Conservation (phyloP, 177 flowering plant genomes). For the Tripterygium wilfordii region DNA sequence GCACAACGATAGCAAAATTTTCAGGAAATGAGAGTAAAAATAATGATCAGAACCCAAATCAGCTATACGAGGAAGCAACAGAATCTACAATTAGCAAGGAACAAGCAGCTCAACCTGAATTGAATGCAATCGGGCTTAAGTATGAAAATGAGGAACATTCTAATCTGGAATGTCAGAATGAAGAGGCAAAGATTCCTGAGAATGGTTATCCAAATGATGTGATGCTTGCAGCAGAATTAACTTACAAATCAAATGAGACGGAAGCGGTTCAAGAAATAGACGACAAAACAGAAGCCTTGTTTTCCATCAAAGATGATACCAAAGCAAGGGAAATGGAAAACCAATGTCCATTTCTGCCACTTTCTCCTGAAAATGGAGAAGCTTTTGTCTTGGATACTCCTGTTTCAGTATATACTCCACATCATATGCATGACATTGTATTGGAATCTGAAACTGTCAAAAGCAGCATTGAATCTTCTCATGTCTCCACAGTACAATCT, state of each 20-base stretch:
- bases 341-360: not conserved
- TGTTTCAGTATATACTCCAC: no score
- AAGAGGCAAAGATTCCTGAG: constrained; percentile 7
- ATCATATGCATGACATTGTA: no score
- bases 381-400: no score
- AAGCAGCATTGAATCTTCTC: no score
- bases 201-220: constrained; percentile 1
- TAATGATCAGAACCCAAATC: not conserved
- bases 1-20: constrained; percentile 8
- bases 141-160: no score
- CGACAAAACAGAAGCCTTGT: constrained; percentile 4
- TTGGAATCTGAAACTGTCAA: no score
- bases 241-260: constrained; percentile 4
- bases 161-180: not conserved
- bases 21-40: constrained; percentile 11
- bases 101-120: no score
- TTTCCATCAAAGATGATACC: not conserved
- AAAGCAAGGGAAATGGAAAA: not conserved
- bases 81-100: no score
- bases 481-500: no score
- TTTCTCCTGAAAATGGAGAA: no score
- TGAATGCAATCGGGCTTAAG: no score
- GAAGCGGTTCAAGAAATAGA: constrained; percentile 1
- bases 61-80: no score
- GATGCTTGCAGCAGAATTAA: not conserved